These are phyloP conservation scores for Paecilomyces sp. DNA, from an alignment of 2,329 filamentous ascomycete species.

Conservation along the genomic window DNA sequence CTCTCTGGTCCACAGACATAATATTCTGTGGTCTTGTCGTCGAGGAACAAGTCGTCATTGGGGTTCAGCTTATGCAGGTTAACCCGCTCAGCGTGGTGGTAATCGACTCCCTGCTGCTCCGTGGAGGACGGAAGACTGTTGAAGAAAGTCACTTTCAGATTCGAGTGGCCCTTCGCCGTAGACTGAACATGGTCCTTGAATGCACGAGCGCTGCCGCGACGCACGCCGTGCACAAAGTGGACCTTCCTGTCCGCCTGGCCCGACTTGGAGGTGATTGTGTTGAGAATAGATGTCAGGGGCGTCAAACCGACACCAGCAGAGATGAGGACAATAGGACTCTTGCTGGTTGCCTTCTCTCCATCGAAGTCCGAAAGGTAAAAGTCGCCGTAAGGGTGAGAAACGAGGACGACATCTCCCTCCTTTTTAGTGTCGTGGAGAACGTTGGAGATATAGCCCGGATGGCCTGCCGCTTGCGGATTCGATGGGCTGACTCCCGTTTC, in stretches of 20 bases:
- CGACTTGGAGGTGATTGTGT: conserved; percentile 39
- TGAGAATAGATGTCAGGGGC: conserved; percentile 55
- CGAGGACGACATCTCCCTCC: conserved; percentile 55
- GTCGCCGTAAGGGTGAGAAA: conserved; percentile 61
- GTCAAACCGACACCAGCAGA: conserved; percentile 56
- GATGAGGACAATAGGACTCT: conserved; percentile 52
- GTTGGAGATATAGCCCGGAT: conserved; percentile 63
- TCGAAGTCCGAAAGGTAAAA: conserved; percentile 46
- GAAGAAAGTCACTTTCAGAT: conserved; percentile 53
- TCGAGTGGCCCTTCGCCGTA: conserved; percentile 36
- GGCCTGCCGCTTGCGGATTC: conserved; percentile 42
- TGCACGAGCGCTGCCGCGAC: conserved; percentile 39
- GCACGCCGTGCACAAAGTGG: conserved; percentile 55
- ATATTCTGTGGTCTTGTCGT: conserved; percentile 53
- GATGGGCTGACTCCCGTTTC: conserved; percentile 51
- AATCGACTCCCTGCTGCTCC: conserved; percentile 50
- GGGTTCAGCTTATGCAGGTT: conserved; percentile 50
- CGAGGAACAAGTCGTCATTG: conserved; percentile 49
- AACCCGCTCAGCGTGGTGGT: conserved; percentile 53
- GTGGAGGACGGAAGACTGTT: conserved; percentile 41
- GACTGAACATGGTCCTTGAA: conserved; percentile 48
- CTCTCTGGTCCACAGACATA: conserved; percentile 63
- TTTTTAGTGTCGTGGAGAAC: conserved; percentile 56
- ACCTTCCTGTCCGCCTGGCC: conserved; percentile 42
- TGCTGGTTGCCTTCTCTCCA: conserved; percentile 22